A percentile compares a stretch with the other conserved stretches of the same genome.
Conservation (phyloP, 352 stramenopile species). For the Phytophthora palmivora region DNA sequence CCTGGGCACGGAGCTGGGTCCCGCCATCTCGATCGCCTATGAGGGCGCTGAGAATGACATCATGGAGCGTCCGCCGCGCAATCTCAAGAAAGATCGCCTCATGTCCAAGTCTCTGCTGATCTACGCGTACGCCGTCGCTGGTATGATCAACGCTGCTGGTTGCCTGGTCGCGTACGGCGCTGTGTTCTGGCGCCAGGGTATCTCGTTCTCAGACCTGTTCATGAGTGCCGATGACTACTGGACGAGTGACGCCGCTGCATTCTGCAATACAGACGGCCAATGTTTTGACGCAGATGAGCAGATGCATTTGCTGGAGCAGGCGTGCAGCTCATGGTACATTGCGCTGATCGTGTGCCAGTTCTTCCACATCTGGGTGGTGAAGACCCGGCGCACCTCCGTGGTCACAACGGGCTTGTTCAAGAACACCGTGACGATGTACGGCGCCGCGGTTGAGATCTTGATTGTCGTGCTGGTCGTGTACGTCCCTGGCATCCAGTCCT, state of each 20-base stretch:
- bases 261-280: conserved; percentile 34
- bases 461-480: conserved; percentile 61
- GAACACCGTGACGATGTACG: conserved; percentile 79
- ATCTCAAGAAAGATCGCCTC: conserved; percentile 78
- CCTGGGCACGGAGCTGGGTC: conserved; percentile 89
- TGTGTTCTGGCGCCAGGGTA: conserved; percentile 44
- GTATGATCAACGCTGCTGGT: conserved; percentile 72
- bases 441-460: conserved; percentile 42
- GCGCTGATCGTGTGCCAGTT: conserved; percentile 83
- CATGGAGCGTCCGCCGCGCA: conserved; percentile 74
- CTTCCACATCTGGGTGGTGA: conserved; percentile 85
- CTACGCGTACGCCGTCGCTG: conserved; percentile 87
- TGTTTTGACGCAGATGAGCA: conserved; percentile 55
- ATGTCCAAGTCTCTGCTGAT: conserved; percentile 83
- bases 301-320: conserved; percentile 58
- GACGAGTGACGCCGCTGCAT: conserved; percentile 20
- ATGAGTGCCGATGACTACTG: conserved; percentile 45
- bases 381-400: conserved; percentile 83
- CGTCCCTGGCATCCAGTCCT: conserved; percentile 49
- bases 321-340: conserved; percentile 75
- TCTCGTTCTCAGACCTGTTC: conserved; percentile 53
- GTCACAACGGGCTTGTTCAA: conserved; percentile 76
- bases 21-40: conserved; percentile 91
- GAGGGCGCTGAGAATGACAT: conserved; percentile 82
- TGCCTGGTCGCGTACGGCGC: conserved; percentile 46